These are phyloP conservation scores for Chrysophaeum taylorii DNA, from an alignment of 352 stramenopile genomes.

Conservation along the genomic window DNA sequence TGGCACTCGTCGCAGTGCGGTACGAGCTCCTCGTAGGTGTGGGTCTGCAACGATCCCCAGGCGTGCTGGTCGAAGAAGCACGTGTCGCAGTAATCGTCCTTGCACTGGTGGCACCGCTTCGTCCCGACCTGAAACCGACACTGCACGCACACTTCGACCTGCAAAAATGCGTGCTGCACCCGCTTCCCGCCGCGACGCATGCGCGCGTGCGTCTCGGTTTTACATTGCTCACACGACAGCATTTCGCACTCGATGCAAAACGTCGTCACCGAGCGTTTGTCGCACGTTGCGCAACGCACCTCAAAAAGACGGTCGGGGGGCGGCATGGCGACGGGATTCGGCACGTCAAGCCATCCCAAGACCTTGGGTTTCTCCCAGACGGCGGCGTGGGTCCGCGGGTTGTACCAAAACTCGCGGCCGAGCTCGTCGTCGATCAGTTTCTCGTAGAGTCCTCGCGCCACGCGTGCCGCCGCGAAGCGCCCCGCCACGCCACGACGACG, in stretches of 20 bases:
- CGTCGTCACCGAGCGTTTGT: neutral
- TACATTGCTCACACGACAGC: constrained; percentile 20
- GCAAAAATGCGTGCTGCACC: constrained; percentile 5
- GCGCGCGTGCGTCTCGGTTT: neutral
- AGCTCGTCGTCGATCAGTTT: constrained; percentile 17
- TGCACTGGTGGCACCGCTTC: constrained; percentile 19
- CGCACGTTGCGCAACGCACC: constrained; percentile 17
- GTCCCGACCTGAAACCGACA: constrained; percentile 24
- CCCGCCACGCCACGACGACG: neutral
- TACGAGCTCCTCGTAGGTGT: constrained; percentile 25
- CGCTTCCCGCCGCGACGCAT: neutral
- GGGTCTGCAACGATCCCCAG: constrained; percentile 19
- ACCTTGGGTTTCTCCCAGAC: constrained; percentile 14
- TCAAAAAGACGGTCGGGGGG: constrained; percentile 8
- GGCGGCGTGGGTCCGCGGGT: neutral
- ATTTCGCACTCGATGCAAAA: constrained; percentile 23
- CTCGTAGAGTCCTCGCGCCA: constrained; percentile 5
- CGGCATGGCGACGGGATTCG: constrained; percentile 17
- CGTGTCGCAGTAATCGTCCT: constrained; percentile 26
- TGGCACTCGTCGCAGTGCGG: constrained; percentile 18
- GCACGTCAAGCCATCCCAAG: constrained; percentile 1
- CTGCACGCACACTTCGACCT: constrained; percentile 20
- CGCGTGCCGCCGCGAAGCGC: neutral
- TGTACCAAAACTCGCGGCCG: constrained; percentile 12
- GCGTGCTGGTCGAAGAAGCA: constrained; percentile 23